A percentile compares a stretch with the other conserved stretches of the same genome.
Evolutionary conservation across 768 basidiomycete species (phyloP).

Genomic region (Podaxis mareebaensis): DNA sequence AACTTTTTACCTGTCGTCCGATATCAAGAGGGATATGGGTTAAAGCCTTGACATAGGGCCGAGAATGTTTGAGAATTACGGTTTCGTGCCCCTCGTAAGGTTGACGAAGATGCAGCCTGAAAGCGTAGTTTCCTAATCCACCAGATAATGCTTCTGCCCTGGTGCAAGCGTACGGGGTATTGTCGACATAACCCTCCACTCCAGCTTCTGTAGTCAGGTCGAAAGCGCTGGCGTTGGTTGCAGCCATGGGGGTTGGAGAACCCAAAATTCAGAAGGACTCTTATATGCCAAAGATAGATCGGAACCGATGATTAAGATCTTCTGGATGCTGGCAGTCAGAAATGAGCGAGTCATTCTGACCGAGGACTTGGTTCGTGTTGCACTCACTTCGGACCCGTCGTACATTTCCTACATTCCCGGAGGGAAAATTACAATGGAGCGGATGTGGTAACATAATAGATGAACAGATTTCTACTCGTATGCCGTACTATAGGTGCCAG

Average conservation of each 20-base stretch:
- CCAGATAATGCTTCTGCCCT: constrained; percentile 45
- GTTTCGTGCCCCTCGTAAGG: constrained; percentile 45
- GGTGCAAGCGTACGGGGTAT: constrained; percentile 48
- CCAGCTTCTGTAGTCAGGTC: constrained; percentile 36
- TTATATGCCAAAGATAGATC: not conserved
- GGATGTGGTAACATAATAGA: too few species aligned
- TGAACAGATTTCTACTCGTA: not conserved
- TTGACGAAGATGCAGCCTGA: constrained; percentile 44
- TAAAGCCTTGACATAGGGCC: constrained; percentile 38
- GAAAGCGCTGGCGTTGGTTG: constrained; percentile 4
- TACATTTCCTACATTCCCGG: not conserved
- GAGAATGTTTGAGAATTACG: constrained; percentile 60
- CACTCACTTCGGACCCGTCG: constrained; percentile 3
- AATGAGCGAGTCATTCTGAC: constrained; percentile 1
- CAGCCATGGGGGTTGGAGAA: not conserved
- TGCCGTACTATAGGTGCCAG: not conserved
- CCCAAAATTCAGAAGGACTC: not conserved
- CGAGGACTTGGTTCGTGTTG: not conserved
- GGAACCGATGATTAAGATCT: not conserved
- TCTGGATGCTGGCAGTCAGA: not conserved
- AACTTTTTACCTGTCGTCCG: constrained; percentile 51
- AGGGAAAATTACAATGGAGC: not conserved
- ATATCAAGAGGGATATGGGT: constrained; percentile 29
- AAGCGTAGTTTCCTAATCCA: constrained; percentile 58
- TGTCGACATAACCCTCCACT: constrained; percentile 43